phyloP scores from a whole-genome alignment of 2,329 filamentous ascomycete genomes.

The Juglanconis sp. region DNA sequence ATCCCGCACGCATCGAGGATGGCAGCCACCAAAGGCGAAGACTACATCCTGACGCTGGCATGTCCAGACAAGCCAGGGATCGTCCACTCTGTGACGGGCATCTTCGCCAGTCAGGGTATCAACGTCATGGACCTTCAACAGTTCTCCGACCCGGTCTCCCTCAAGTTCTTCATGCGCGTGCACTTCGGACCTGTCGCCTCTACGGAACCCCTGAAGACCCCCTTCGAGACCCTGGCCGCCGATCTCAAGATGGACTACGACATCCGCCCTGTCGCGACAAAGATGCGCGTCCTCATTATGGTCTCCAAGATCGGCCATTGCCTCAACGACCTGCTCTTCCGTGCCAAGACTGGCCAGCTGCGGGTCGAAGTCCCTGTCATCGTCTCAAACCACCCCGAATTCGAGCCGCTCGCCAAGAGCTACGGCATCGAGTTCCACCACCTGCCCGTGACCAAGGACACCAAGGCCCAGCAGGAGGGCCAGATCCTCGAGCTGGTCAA shows the following conservation, averaged over 20 bases:
- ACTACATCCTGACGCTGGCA: slow-evolving; percentile 75
- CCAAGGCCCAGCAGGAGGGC: slow-evolving; percentile 70
- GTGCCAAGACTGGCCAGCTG: slow-evolving; percentile 70
- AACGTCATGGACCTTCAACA: slow-evolving; percentile 85
- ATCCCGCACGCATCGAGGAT: slow-evolving; percentile 25
- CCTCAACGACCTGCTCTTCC: slow-evolving; percentile 79
- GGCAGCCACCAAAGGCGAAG: slow-evolving; percentile 34
- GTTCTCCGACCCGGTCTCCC: slow-evolving; percentile 71
- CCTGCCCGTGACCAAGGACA: slow-evolving; percentile 75
- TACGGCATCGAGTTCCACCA: slow-evolving; percentile 80
- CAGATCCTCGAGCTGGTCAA: slow-evolving; percentile 68
- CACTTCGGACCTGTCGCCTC: slow-evolving; percentile 66
- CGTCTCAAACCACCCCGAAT: slow-evolving; percentile 79
- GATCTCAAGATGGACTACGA: slow-evolving; percentile 69
- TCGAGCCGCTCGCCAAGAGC: slow-evolving; percentile 62
- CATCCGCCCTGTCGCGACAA: slow-evolving; percentile 64
- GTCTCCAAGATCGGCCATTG: slow-evolving; percentile 87
- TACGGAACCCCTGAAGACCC: slow-evolving; percentile 49
- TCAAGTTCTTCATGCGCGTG: slow-evolving; percentile 85
- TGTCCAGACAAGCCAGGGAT: slow-evolving; percentile 84
- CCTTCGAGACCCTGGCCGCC: slow-evolving; percentile 59
- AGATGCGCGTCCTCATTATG: slow-evolving; percentile 80
- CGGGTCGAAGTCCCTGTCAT: slow-evolving; percentile 73
- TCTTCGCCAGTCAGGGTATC: slow-evolving; percentile 69
- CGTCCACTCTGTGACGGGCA: slow-evolving; percentile 77